phyloP scores from a whole-genome alignment of 768 basidiomycete species.

The Agrocybe pediades region DNA sequence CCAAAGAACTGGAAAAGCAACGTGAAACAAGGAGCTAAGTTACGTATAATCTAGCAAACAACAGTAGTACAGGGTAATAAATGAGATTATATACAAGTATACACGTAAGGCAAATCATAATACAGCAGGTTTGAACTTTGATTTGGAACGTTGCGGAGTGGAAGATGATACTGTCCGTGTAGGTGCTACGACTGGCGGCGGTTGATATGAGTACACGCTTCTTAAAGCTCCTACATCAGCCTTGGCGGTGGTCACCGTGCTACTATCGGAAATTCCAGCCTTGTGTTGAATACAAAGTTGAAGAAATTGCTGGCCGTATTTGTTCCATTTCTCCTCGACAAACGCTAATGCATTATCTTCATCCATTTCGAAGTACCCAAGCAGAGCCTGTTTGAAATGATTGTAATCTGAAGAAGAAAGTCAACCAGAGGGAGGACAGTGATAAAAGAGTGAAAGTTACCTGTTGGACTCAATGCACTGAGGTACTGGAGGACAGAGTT shows the following conservation, averaged over 20 bases:
- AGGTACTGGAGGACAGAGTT: slow-evolving; percentile 37
- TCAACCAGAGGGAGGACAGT: neutral
- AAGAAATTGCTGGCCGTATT: slow-evolving; percentile 40
- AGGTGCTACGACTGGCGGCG: slow-evolving; percentile 12
- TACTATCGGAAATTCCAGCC: neutral
- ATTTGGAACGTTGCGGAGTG: slow-evolving; percentile 12
- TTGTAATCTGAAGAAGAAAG: slow-evolving; percentile 32
- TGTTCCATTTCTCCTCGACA: slow-evolving; percentile 28
- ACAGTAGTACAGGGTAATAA: slow-evolving; percentile 4
- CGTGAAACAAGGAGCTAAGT: slow-evolving; percentile 32
- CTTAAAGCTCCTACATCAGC: too few relatives aligned
- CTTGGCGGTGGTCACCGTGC: neutral
- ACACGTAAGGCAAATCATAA: slow-evolving; percentile 1
- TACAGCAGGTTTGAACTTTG: slow-evolving; percentile 32
- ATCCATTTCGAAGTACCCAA: slow-evolving; percentile 32
- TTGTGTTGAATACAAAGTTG: slow-evolving; percentile 36
- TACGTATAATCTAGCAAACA: neutral
- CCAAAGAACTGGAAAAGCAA: slow-evolving; percentile 59
- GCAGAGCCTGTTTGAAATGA: slow-evolving; percentile 39
- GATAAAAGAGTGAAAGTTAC: slow-evolving; percentile 21
- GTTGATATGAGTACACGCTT: slow-evolving; percentile 30
- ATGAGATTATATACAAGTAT: slow-evolving; percentile 1
- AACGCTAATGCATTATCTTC: slow-evolving; percentile 41
- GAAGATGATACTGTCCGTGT: slow-evolving; percentile 7
- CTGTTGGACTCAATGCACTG: slow-evolving; percentile 41